These are phyloP conservation scores for Micromonas pusilla DNA, from an alignment of 139 green algal genomes.

Conservation along the genomic window DNA sequence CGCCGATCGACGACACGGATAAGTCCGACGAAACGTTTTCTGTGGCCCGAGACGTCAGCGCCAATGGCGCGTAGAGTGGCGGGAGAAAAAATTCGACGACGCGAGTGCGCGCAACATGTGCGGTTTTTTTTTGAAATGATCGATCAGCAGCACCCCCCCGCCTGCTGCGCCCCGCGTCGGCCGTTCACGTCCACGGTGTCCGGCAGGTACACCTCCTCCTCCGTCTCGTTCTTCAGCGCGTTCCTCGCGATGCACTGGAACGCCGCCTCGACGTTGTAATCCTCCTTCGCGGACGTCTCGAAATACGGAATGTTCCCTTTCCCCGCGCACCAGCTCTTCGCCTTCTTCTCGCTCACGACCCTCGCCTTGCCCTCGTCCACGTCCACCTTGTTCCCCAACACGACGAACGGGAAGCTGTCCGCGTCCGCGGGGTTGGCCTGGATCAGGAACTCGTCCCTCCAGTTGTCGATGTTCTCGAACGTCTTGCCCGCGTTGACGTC, in stretches of 20 bases:
- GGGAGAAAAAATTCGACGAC: no score
- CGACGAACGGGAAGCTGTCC: conserved; percentile 96
- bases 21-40: no score
- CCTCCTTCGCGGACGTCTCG: conserved; percentile 87
- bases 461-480: conserved; percentile 97
- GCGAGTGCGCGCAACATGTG: no score
- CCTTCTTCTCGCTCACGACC: conserved; percentile 86
- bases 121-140: neutral
- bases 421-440: conserved; percentile 80
- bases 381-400: conserved; percentile 98
- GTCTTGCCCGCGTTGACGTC: conserved; percentile 92
- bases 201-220: conserved; percentile 88
- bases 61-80: no score
- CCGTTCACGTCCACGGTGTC: conserved; percentile 89
- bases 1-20: no score
- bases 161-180: conserved; percentile 30
- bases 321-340: conserved; percentile 83
- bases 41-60: no score
- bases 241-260: conserved; percentile 86
- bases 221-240: conserved; percentile 83
- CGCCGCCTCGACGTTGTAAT: conserved; percentile 84
- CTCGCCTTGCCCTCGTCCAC: conserved; percentile 68
- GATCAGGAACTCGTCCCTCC: conserved; percentile 93
- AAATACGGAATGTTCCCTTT: conserved; percentile 80
- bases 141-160: conserved; percentile 62